Conservation (phyloP, 768 basidiomycete species). For the Roridomyces roridus region DNA sequence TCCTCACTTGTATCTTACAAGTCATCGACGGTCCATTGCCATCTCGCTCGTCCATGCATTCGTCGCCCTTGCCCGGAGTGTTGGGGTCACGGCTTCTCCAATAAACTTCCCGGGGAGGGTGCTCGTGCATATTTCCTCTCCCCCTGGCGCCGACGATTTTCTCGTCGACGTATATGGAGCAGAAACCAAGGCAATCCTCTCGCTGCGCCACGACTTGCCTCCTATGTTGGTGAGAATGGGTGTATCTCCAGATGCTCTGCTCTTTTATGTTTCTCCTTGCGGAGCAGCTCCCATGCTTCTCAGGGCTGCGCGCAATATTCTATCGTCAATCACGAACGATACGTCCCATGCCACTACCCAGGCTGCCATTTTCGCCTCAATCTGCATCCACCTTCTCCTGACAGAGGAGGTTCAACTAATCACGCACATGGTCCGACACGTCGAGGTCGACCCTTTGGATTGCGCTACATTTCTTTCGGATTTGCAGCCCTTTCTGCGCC, state of each 20-base stretch:
- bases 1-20: constrained; percentile 62
- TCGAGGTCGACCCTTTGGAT: constrained; percentile 48
- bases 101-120: constrained; percentile 64
- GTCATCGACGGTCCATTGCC: constrained; percentile 57
- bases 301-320: constrained; percentile 46
- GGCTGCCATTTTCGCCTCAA: constrained; percentile 38
- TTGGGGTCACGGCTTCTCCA: constrained; percentile 59
- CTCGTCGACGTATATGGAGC: constrained; percentile 57
- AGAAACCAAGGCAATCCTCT: constrained; percentile 36
- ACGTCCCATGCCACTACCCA: constrained; percentile 29
- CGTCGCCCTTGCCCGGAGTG: constrained; percentile 54
- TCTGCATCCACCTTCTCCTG: constrained; percentile 45
- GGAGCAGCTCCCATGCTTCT: constrained; percentile 43
- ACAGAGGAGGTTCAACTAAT: constrained; percentile 38
- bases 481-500: constrained; percentile 39
- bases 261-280: constrained; percentile 32
- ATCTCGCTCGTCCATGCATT: constrained; percentile 68
- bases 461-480: constrained; percentile 45
- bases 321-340: constrained; percentile 33
- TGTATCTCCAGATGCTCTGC: constrained; percentile 24
- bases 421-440: constrained; percentile 36
- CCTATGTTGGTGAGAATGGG: constrained; percentile 33
- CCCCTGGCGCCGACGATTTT: constrained; percentile 42
- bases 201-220: constrained; percentile 43
- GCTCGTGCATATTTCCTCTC: constrained; percentile 52